Percentiles rank a stretch among this genome's conserved stretches.
phyloP scores from a whole-genome alignment of 371 early-diverging fungal species.

The Umbelopsis sp. region DNA sequence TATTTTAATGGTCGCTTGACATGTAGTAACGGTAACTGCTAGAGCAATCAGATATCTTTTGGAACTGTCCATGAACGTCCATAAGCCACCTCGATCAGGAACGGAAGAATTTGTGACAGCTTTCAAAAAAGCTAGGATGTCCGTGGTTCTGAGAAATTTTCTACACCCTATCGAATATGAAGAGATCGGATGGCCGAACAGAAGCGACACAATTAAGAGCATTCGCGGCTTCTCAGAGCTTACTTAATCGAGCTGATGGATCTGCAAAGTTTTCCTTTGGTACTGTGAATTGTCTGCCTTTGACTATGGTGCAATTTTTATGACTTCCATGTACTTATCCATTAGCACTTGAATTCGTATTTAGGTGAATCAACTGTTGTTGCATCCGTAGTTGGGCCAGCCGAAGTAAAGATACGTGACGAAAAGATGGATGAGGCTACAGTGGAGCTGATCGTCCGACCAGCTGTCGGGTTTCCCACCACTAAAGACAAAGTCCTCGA shows the following conservation, averaged over 20 bases:
- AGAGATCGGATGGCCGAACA: conserved; percentile 44
- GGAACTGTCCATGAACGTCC: not conserved
- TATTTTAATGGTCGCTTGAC: too few relatives aligned
- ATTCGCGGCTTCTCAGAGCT: conserved; percentile 63
- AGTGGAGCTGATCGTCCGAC: conserved; percentile 79
- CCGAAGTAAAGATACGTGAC: conserved; percentile 81
- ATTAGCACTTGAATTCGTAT: not conserved
- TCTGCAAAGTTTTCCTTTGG: conserved; percentile 82
- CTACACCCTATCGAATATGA: conserved; percentile 25
- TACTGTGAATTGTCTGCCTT: conserved; percentile 23
- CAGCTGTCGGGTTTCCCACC: conserved; percentile 65
- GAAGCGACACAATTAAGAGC: conserved; percentile 55
- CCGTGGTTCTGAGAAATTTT: not conserved
- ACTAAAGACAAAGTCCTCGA: conserved; percentile 81
- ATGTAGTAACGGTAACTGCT: too few relatives aligned
- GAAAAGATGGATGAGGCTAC: conserved; percentile 88
- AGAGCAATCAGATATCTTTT: too few relatives aligned
- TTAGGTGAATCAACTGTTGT: conserved; percentile 76
- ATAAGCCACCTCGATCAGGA: not conserved
- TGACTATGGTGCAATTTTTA: not conserved
- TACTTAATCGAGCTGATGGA: conserved; percentile 80
- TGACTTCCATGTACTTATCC: not conserved
- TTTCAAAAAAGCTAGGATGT: not conserved
- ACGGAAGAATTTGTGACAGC: not conserved
- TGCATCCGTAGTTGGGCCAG: conserved; percentile 87